Conservation (phyloP, 2,329 filamentous ascomycete species). For the Aspergillus clavatus region DNA sequence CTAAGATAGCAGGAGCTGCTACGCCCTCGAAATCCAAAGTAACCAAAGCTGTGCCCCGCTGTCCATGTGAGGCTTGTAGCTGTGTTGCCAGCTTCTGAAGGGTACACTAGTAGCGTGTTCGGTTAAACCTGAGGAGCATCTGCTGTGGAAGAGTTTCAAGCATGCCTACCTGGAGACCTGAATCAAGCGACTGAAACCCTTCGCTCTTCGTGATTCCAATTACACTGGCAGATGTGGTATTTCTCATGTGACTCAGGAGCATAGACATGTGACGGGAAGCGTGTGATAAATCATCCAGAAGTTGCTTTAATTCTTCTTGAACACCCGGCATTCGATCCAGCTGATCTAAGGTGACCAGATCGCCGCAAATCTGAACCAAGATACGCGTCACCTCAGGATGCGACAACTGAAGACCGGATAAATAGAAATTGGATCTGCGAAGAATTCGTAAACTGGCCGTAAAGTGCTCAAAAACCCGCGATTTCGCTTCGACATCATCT, state of each 20-base stretch:
- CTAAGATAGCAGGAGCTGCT: constrained; percentile 2
- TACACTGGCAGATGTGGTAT: constrained; percentile 24
- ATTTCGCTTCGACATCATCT: constrained; percentile 14
- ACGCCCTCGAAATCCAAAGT: constrained; percentile 1
- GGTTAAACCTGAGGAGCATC: constrained; percentile 2
- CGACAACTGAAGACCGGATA: constrained; percentile 5
- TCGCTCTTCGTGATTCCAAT: constrained; percentile 18
- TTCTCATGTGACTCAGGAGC: constrained; percentile 20
- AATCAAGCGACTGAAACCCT: constrained; percentile 20
- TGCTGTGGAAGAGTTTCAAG: background rate
- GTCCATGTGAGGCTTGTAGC: background rate
- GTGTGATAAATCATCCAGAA: constrained; percentile 25
- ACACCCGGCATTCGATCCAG: constrained; percentile 21
- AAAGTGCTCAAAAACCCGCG: constrained; percentile 24
- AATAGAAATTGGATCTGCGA: constrained; percentile 17
- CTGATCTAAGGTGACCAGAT: constrained; percentile 24
- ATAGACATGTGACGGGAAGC: constrained; percentile 15
- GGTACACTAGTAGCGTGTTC: constrained; percentile 21
- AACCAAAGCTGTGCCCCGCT: too few relatives aligned
- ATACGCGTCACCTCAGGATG: constrained; percentile 24
- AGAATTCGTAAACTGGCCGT: constrained; percentile 21
- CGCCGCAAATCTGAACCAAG: constrained; percentile 28
- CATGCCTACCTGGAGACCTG: constrained; percentile 30
- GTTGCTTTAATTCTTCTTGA: constrained; percentile 27
- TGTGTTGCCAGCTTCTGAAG: constrained; percentile 9